A percentile compares a stretch with the other conserved stretches of the same genome.
Evolutionary conservation across 257 asterid species (phyloP).

Genomic region (Rauvolfia tetraphylla): DNA sequence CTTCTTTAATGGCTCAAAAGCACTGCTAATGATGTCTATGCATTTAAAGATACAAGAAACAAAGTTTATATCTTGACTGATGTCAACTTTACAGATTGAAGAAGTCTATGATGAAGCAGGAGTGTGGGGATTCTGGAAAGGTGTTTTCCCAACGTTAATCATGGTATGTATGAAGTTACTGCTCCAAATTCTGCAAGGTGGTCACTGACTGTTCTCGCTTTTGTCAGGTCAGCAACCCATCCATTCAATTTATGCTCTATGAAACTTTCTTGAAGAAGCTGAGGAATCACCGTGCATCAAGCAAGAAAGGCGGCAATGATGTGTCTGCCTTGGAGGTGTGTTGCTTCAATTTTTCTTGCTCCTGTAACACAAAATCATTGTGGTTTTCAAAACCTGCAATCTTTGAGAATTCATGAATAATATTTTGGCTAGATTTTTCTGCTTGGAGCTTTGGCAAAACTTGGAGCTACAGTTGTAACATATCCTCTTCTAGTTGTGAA

Average conservation of each 20-base stretch:
- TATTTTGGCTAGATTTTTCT: constrained; percentile 55
- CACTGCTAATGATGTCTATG: not conserved
- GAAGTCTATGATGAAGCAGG: constrained; percentile 92
- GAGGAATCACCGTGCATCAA: constrained; percentile 51
- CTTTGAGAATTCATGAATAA: not conserved
- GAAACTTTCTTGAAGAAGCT: constrained; percentile 88
- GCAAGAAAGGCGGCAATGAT: constrained; percentile 40
- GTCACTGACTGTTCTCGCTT: constrained; percentile 31
- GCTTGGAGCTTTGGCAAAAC: constrained; percentile 98
- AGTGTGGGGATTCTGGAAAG: constrained; percentile 88
- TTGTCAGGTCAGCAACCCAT: constrained; percentile 91
- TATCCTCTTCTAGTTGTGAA: constrained; percentile 94
- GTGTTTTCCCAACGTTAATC: constrained; percentile 87
- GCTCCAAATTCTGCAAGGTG: constrained; percentile 21
- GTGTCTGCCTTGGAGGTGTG: constrained; percentile 86
- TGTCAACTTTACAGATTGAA: constrained; percentile 52
- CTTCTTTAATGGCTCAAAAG: not conserved
- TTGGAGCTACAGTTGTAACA: constrained; percentile 94
- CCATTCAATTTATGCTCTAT: constrained; percentile 93
- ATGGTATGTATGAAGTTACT: constrained; percentile 64
- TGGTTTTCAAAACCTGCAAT: not conserved
- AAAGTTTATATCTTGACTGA: constrained; percentile 7
- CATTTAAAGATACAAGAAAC: not conserved
- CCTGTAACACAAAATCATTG: constrained; percentile 1
- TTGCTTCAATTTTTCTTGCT: constrained; percentile 12